These are phyloP conservation scores for Smallanthus sonchifolius DNA, from an alignment of 129 eudicot genomes.

Conservation along the genomic window DNA sequence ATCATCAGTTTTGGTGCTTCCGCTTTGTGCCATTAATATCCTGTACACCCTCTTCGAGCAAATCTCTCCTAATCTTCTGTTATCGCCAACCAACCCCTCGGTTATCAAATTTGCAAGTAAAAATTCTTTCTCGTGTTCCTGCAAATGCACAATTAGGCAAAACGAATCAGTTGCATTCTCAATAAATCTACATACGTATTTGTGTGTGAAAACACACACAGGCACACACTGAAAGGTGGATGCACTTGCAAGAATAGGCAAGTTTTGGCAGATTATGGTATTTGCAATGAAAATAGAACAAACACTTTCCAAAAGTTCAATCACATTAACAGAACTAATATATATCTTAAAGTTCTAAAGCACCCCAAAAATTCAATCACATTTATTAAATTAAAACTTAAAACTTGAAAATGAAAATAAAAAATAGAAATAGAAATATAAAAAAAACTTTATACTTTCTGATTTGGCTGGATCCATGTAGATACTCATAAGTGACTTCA, in stretches of 20 bases:
- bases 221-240: not conserved
- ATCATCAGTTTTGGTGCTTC: slow-evolving; percentile 67
- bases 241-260: not conserved
- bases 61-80: slow-evolving; percentile 81
- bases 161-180: slow-evolving; percentile 2
- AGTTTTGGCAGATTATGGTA: not conserved
- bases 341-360: not conserved
- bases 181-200: not conserved
- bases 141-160: slow-evolving; percentile 4
- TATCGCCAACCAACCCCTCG: slow-evolving; percentile 67
- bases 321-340: not conserved
- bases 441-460: slow-evolving; percentile 35
- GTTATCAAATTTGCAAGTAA: slow-evolving; percentile 66
- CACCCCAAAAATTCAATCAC: not conserved
- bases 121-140: slow-evolving; percentile 85
- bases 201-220: not conserved
- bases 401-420: too few relatives aligned
- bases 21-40: slow-evolving; percentile 83
- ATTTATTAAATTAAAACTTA: not conserved
- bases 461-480: slow-evolving; percentile 89
- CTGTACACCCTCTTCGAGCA: slow-evolving; percentile 96
- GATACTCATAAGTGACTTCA: slow-evolving; percentile 77
- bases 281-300: not conserved
- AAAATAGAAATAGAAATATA: too few relatives aligned
- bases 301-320: not conserved